Evolutionary conservation across 1,284 basidiomycete species (phyloP).

Genomic region (Trichosporon asahii): DNA sequence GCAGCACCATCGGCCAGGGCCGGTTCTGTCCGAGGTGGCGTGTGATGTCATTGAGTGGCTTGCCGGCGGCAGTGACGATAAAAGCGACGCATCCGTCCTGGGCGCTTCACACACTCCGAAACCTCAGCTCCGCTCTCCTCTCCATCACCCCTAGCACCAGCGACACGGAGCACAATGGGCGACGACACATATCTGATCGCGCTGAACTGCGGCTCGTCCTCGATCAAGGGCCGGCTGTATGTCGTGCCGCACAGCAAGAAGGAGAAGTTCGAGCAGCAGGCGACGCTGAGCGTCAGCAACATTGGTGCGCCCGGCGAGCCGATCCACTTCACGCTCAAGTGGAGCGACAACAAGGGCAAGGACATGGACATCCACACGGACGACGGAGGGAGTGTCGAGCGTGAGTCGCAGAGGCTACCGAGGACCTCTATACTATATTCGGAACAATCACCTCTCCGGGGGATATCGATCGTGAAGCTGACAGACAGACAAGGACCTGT

Average conservation of each 20-base stretch:
- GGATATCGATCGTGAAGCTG: constrained; percentile 15
- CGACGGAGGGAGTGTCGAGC: constrained; percentile 39
- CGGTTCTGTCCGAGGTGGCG: not conserved
- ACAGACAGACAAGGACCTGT: constrained; percentile 40
- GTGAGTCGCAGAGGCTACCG: constrained; percentile 30
- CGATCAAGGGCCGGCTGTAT: constrained; percentile 53
- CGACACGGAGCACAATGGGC: constrained; percentile 9
- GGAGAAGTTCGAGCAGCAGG: constrained; percentile 27
- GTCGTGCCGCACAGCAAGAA: constrained; percentile 24
- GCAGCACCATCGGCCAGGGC: not conserved
- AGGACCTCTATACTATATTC: too few relatives aligned
- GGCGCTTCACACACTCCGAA: not conserved
- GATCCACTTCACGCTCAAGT: constrained; percentile 41
- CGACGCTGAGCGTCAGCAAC: constrained; percentile 41
- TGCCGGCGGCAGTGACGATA: constrained; percentile 6
- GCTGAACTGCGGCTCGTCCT: constrained; percentile 53
- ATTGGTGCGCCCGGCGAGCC: constrained; percentile 49
- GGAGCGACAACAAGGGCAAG: constrained; percentile 29
- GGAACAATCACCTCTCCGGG: too few relatives aligned
- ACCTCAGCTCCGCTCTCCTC: not conserved
- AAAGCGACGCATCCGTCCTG: not conserved
- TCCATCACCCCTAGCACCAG: constrained; percentile 3
- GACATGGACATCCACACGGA: constrained; percentile 42
- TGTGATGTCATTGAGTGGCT: constrained; percentile 1
- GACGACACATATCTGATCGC: constrained; percentile 41